Evolutionary conservation across 305 asterid species (phyloP).

Genomic region (Withania somnifera): DNA sequence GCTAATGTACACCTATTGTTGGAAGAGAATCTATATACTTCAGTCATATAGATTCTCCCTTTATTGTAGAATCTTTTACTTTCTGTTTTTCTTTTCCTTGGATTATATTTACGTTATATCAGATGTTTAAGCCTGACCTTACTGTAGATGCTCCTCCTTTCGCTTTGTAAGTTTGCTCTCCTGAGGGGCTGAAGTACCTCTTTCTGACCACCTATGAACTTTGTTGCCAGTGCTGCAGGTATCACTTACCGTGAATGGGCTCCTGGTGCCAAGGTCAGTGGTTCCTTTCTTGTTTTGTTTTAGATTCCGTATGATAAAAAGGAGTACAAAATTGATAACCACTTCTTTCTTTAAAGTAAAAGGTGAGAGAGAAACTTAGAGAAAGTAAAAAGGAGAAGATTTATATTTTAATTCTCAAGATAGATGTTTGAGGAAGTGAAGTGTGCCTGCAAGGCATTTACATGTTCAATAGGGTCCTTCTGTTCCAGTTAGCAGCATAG

Average conservation of each 20-base stretch:
- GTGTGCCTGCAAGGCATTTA: not conserved
- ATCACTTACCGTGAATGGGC: conserved; percentile 99
- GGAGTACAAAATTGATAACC: not conserved
- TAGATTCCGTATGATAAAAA: not conserved
- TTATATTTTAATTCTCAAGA: not conserved
- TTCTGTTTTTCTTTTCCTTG: not conserved
- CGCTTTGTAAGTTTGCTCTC: not conserved
- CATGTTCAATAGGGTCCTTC: not conserved
- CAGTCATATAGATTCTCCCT: not conserved
- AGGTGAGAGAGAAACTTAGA: not conserved
- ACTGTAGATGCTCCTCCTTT: not conserved
- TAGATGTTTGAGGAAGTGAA: not conserved
- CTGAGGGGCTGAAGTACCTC: conserved; percentile 1
- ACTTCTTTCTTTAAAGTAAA: not conserved
- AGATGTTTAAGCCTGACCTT: not conserved
- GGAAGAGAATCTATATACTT: not conserved
- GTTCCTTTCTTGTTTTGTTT: conserved; percentile 3
- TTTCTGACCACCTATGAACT: conserved; percentile 14
- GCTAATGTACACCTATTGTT: not conserved
- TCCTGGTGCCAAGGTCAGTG: conserved; percentile 97
- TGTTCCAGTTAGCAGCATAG: not conserved
- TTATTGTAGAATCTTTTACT: not conserved
- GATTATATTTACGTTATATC: not conserved
- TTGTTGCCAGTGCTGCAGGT: conserved; percentile 74
- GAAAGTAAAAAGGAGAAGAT: not conserved